A percentile compares a stretch with the other conserved stretches of the same genome.
phyloP scores from a whole-genome alignment of 305 asterid species.

The Fraxinus velutina region DNA sequence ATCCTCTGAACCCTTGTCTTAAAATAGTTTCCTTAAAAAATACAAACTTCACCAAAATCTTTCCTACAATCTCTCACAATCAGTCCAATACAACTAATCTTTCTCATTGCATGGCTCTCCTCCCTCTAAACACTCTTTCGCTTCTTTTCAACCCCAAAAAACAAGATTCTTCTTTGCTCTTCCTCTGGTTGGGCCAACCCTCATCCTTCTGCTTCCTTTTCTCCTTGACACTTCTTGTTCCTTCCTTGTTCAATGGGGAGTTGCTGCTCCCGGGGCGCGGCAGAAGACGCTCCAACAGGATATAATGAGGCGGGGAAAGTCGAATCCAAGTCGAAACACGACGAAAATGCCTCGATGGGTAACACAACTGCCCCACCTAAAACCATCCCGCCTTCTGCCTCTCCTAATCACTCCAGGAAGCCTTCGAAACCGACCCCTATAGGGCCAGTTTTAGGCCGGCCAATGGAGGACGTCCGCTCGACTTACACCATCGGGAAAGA shows the following conservation, averaged over 20 bases:
- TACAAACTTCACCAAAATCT: background rate
- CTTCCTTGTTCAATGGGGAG: conserved; percentile 33
- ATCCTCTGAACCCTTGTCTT: conserved; percentile 3
- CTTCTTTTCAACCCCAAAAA: conserved; percentile 12
- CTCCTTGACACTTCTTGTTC: background rate
- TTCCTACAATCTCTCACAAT: conserved; percentile 32
- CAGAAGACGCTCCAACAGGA: conserved; percentile 25
- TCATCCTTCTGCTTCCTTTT: conserved; percentile 6
- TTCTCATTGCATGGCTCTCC: conserved; percentile 14
- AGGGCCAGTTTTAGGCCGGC: conserved; percentile 52
- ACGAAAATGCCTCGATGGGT: background rate
- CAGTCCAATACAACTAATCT: conserved; percentile 29
- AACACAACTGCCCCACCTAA: background rate
- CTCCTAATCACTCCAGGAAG: conserved; percentile 20
- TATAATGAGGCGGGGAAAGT: background rate
- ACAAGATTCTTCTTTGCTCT: conserved; percentile 2
- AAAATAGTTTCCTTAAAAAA: background rate
- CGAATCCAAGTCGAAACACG: background rate
- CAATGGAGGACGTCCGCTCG: conserved; percentile 49
- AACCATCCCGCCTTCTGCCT: background rate
- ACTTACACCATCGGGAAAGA: conserved; percentile 53
- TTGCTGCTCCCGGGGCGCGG: conserved; percentile 40
- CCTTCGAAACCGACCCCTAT: conserved; percentile 29
- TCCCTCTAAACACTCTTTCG: conserved; percentile 22
- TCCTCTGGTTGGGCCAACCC: conserved; percentile 27